Percentiles rank a stretch among this genome's conserved stretches.
phyloP scores from a whole-genome alignment of 768 basidiomycete genomes.

The Panus rudis region DNA sequence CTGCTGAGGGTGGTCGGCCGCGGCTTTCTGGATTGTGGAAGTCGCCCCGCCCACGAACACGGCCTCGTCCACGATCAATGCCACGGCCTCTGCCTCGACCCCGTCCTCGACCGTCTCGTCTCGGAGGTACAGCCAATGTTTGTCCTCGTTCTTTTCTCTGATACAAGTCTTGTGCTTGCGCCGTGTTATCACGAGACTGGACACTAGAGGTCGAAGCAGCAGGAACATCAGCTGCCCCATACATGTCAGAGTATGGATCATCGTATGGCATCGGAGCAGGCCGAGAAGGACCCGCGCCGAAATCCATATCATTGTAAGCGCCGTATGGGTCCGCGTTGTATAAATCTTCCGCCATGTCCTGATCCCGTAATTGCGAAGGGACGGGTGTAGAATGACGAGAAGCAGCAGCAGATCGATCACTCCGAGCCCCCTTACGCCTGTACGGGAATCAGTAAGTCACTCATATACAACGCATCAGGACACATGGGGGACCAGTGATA shows the following conservation, averaged over 20 bases:
- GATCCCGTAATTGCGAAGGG: slow-evolving; percentile 46
- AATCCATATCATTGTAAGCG: slow-evolving; percentile 60
- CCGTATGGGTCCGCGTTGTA: slow-evolving; percentile 57
- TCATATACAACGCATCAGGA: too few species aligned
- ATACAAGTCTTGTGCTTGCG: background rate
- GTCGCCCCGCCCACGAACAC: slow-evolving; percentile 21
- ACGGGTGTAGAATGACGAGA: slow-evolving; percentile 52
- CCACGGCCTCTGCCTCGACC: slow-evolving; percentile 9
- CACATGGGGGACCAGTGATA: too few species aligned
- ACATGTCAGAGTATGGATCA: slow-evolving; percentile 53
- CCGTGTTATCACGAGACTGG: background rate
- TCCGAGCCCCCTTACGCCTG: too few species aligned
- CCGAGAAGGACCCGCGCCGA: slow-evolving; percentile 46
- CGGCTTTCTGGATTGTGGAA: background rate
- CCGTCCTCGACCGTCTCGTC: slow-evolving; percentile 10
- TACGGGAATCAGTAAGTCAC: too few species aligned
- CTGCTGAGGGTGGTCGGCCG: slow-evolving; percentile 16
- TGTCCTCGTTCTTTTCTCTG: background rate
- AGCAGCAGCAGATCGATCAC: slow-evolving; percentile 15
- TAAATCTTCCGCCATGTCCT: slow-evolving; percentile 43
- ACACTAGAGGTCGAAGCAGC: background rate
- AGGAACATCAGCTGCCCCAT: slow-evolving; percentile 14
- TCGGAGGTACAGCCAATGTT: background rate
- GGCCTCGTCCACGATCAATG: slow-evolving; percentile 28
- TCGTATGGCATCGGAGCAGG: slow-evolving; percentile 71